A percentile compares a stretch with the other conserved stretches of the same genome.
Evolutionary conservation across 2,329 filamentous ascomycete species (phyloP).

Genomic region (Stagonosporopsis chrysanthemi): DNA sequence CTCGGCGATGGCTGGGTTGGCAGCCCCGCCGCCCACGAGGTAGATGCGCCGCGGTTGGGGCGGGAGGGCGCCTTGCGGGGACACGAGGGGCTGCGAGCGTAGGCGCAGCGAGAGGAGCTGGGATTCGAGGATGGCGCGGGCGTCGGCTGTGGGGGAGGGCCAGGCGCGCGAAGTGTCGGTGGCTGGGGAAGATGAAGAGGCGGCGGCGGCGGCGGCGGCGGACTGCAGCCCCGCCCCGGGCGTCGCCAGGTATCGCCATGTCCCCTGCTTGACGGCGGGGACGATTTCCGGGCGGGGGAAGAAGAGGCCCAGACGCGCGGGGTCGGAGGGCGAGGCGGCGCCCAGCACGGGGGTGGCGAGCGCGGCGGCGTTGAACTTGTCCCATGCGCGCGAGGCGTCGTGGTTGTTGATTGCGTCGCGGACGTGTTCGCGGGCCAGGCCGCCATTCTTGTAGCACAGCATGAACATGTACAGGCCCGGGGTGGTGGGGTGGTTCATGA

Average conservation of each 20-base stretch:
- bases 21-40: conserved; percentile 89
- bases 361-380: conserved; percentile 78
- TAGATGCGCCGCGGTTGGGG: conserved; percentile 89
- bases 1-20: conserved; percentile 87
- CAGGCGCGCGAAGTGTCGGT: too few species aligned
- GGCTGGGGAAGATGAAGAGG: neutral
- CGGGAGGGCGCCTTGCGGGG: conserved; percentile 66
- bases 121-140: conserved; percentile 89
- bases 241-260: conserved; percentile 87
- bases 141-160: conserved; percentile 70
- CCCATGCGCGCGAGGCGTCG: conserved; percentile 65
- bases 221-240: too few species aligned
- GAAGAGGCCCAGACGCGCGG: conserved; percentile 89
- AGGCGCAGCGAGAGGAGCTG: conserved; percentile 91
- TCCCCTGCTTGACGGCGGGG: conserved; percentile 84
- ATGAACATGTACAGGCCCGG: conserved; percentile 98
- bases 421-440: conserved; percentile 87
- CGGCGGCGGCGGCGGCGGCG: conserved; percentile 25
- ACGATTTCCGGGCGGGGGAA: conserved; percentile 96
- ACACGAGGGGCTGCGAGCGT: conserved; percentile 78
- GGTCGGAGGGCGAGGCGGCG: conserved; percentile 59
- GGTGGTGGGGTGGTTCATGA: conserved; percentile 97
- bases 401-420: conserved; percentile 79
- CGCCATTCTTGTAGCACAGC: conserved; percentile 99
- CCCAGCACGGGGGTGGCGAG: conserved; percentile 74